Evolutionary conservation across 2,329 filamentous ascomycete genomes (phyloP), one percentile per base, ranked within the genome.

Genomic region (Didymella sp.): DNA sequence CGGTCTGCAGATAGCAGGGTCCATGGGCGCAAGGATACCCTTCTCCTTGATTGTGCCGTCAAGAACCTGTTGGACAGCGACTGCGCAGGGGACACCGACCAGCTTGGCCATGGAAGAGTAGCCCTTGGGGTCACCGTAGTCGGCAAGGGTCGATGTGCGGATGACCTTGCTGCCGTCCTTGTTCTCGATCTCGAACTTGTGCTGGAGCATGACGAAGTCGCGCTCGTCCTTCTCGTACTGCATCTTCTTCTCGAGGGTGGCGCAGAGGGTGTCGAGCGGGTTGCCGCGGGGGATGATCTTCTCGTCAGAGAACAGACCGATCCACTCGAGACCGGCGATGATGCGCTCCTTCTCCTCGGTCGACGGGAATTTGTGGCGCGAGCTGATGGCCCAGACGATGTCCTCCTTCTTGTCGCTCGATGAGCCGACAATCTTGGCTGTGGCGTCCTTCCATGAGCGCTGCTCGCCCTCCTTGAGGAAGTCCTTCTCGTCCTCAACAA

Each of bases 221-320:
- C 92, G 88, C 85, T 96, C 92, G 59, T 85, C 89, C 68, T 89
- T 82, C 72, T 85, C 89, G 77, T 89, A 96, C 78, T 90, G 85
- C 91, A 96, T 96, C 87, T 96, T 96, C 82, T 90, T 80, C 82
- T 96, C 92, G 27, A 96, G 85, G 3, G 87, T 90, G 28, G 91
- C 91, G 80, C 92, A 96, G 35, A 96, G 86, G n/a, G 90, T 94
- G 77, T 96, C 93, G 22, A 96, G 85, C 4, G 92, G 89, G 81
- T 91, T 96, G 51, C 87, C 89, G 53, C 86, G 82, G 25, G 91
- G 88, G 6, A 80, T 89, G 72, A 89, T 92, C 74, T 85, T 80
- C 72, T 86, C 83, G 63, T 87, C 83, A 40, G 86, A 89, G 79
- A 92, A 89, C 60, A 86, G 72, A 22, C 84, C 84, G 64, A 89